Evolutionary conservation across 1,139 yeast species (phyloP).

Genomic region (Kurtzmaniella quercitrusa): DNA sequence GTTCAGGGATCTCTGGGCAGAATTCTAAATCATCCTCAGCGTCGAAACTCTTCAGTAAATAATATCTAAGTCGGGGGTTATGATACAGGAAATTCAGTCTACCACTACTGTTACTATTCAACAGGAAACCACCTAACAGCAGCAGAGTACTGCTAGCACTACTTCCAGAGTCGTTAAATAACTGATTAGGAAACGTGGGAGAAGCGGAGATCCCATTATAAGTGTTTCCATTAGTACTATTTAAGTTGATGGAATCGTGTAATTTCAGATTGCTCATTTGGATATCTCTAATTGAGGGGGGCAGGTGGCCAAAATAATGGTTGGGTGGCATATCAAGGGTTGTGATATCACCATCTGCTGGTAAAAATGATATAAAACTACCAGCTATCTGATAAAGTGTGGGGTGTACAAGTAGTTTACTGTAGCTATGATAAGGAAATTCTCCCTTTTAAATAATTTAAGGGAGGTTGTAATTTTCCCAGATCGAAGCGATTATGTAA

Average conservation of each 20-base stretch:
- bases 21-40: conserved; percentile 64
- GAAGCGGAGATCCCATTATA: conserved; percentile 3
- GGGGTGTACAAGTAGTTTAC: background rate
- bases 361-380: background rate
- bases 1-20: conserved; percentile 52
- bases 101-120: background rate
- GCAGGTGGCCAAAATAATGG: conserved; percentile 6
- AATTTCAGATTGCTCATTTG: conserved; percentile 2
- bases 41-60: conserved; percentile 57
- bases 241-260: background rate
- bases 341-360: background rate
- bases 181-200: conserved; percentile 5
- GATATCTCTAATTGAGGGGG: conserved; percentile 5
- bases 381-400: background rate
- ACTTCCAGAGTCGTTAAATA: background rate
- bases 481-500: background rate
- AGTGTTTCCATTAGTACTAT: background rate
- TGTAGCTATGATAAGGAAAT: background rate
- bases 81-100: conserved; percentile 30
- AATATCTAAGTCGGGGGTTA: conserved; percentile 42
- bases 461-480: background rate
- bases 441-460: background rate
- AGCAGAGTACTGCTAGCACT: conserved; percentile 1
- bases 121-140: conserved; percentile 1
- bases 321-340: conserved; percentile 4